These are phyloP conservation scores for Coelastrella sp. DNA, from an alignment of 139 green algal genomes.

Conservation along the genomic window DNA sequence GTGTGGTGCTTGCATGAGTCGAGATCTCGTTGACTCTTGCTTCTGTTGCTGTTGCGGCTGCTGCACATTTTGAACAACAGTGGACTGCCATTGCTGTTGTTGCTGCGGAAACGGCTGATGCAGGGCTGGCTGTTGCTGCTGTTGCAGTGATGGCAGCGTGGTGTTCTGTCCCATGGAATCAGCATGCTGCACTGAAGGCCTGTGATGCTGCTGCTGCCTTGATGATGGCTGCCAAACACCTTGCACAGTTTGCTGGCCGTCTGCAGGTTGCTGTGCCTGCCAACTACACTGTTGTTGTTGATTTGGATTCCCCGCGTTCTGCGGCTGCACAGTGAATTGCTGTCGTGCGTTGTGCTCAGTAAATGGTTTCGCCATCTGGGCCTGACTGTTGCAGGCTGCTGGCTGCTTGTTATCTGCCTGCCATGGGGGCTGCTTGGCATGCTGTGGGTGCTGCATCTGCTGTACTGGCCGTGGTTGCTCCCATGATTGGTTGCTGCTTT, in stretches of 20 bases:
- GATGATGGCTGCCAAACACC: not conserved
- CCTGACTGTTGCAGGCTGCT: not conserved
- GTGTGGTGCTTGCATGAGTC: not conserved
- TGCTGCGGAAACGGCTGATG: constrained; percentile 34
- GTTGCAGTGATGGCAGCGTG: not conserved
- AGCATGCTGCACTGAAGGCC: not conserved
- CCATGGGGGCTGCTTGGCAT: not conserved
- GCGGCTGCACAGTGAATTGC: not conserved
- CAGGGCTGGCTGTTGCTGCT: constrained; percentile 14
- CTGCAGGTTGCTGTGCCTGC: not conserved
- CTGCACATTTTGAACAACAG: not conserved
- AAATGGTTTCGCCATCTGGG: not conserved
- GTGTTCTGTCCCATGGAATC: not conserved
- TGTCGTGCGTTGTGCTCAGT: not conserved
- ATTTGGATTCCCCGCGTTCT: not conserved
- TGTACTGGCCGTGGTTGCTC: not conserved
- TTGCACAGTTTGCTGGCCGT: not conserved
- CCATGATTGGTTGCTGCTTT: not conserved
- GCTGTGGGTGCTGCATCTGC: too few relatives aligned
- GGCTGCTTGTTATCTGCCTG: not conserved
- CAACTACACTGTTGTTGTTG: not conserved
- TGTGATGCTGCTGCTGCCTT: not conserved
- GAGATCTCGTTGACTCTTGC: not conserved
- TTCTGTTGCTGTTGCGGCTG: not conserved
- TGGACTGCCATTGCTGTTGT: constrained; percentile 24